Percentiles rank a stretch among this genome's conserved stretches.
Evolutionary conservation across 2,329 filamentous ascomycete species (phyloP).

Genomic region (Penicillium sclerotiorum): DNA sequence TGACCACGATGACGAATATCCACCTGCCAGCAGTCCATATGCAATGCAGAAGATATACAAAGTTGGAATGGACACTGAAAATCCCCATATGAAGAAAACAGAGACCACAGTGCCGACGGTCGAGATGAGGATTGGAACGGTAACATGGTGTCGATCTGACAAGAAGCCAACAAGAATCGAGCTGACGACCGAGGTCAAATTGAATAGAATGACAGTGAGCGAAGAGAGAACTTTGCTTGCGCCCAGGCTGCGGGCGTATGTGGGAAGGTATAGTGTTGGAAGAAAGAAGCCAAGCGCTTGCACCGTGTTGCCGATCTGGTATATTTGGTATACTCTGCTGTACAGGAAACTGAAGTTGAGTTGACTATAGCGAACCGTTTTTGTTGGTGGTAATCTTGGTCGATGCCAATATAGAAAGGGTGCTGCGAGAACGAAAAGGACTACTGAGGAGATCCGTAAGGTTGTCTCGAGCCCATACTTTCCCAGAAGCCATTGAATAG

Average conservation of each 20-base stretch:
- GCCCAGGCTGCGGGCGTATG: slow-evolving; percentile 29
- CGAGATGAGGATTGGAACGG: slow-evolving; percentile 21
- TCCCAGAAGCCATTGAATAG: slow-evolving; percentile 34
- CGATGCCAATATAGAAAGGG: slow-evolving; percentile 38
- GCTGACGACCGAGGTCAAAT: slow-evolving; percentile 36
- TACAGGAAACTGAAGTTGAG: slow-evolving; percentile 37
- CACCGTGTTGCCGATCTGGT: slow-evolving; percentile 42
- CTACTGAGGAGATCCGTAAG: slow-evolving; percentile 29
- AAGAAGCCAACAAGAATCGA: slow-evolving; percentile 40
- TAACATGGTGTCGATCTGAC: slow-evolving; percentile 24
- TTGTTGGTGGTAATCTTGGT: slow-evolving; percentile 28
- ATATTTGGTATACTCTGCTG: slow-evolving; percentile 29
- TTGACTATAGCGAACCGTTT: slow-evolving; percentile 21
- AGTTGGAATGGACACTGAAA: slow-evolving; percentile 14
- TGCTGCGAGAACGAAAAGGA: slow-evolving; percentile 42
- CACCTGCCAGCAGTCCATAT: slow-evolving; percentile 23
- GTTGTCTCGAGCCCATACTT: slow-evolving; percentile 29
- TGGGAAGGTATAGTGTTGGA: slow-evolving; percentile 38
- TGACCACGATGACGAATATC: slow-evolving; percentile 26
- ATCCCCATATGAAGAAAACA: slow-evolving; percentile 26
- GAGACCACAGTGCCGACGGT: slow-evolving; percentile 23
- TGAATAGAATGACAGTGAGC: slow-evolving; percentile 31
- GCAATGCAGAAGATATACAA: slow-evolving; percentile 23
- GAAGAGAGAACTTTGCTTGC: slow-evolving; percentile 23
- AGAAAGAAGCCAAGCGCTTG: slow-evolving; percentile 41